phyloP scores from a whole-genome alignment of 1,284 basidiomycete genomes.

The Hemileia vastatrix region DNA sequence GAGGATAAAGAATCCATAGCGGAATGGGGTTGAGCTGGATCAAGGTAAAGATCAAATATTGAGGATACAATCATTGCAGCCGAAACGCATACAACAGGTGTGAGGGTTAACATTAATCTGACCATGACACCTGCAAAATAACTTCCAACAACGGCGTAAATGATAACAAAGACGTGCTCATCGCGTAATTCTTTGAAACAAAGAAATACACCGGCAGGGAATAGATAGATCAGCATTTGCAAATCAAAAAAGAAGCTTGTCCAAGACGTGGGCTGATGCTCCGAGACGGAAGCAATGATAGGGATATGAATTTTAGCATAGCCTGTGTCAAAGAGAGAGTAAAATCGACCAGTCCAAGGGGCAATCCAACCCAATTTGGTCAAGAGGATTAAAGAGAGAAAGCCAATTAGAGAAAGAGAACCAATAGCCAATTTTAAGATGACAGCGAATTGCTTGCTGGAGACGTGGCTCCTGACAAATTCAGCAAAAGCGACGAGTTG shows the following conservation, averaged over 20 bases:
- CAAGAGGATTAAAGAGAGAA: constrained; percentile 48
- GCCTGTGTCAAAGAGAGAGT: constrained; percentile 97
- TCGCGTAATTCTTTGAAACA: constrained; percentile 91
- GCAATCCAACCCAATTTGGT: constrained; percentile 95
- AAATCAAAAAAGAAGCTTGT: constrained; percentile 99
- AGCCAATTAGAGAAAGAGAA: constrained; percentile 53
- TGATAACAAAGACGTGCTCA: constrained; percentile 97
- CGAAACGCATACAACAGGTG: constrained; percentile 81
- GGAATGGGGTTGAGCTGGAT: constrained; percentile 46
- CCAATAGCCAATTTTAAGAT: constrained; percentile 57
- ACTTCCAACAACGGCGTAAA: constrained; percentile 88
- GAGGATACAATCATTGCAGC: constrained; percentile 84
- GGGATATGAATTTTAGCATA: constrained; percentile 97
- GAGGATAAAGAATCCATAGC: constrained; percentile 26
- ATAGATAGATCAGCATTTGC: constrained; percentile 92
- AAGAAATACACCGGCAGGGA: constrained; percentile 89
- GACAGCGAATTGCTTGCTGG: constrained; percentile 83
- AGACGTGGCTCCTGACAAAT: constrained; percentile 76
- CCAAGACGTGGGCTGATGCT: constrained; percentile 99
- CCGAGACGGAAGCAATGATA: constrained; percentile 98
- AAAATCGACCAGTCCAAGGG: constrained; percentile 98
- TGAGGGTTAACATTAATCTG: constrained; percentile 82
- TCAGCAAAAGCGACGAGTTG: constrained; percentile 93
- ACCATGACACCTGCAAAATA: constrained; percentile 99
- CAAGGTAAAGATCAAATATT: constrained; percentile 81